phyloP scores from a whole-genome alignment of 208 protist genomes.

The Leishmania martiniquensis region DNA sequence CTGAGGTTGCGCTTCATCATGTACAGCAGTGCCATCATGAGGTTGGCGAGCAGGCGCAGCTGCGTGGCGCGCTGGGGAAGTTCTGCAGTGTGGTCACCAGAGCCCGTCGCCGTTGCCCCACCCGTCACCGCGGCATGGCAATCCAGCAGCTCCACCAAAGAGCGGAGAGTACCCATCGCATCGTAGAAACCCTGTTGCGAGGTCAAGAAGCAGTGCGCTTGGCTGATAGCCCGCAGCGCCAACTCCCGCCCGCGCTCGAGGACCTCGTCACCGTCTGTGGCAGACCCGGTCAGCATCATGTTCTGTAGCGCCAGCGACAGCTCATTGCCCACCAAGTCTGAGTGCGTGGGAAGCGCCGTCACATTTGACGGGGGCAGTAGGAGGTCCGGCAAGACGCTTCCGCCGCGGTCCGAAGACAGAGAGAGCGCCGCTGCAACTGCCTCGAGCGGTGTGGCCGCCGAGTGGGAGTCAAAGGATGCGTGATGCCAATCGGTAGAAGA shows the following conservation, averaged over 20 bases:
- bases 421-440: not conserved
- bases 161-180: conserved; percentile 42
- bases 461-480: not conserved
- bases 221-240: conserved; percentile 25
- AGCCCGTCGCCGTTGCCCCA: conserved; percentile 12
- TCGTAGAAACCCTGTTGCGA: conserved; percentile 48
- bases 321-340: conserved; percentile 25
- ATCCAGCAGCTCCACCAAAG: conserved; percentile 42
- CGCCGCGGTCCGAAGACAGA: not conserved
- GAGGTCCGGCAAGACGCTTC: not conserved
- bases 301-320: conserved; percentile 28
- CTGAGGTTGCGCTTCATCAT: conserved; percentile 35
- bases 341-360: not conserved
- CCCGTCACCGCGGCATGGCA: conserved; percentile 27
- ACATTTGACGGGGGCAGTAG: conserved; percentile 21
- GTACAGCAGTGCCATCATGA: conserved; percentile 49
- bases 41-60: conserved; percentile 50
- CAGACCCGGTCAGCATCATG: conserved; percentile 15
- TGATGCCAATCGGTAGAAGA: not conserved
- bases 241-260: conserved; percentile 29
- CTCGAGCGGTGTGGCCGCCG: not conserved
- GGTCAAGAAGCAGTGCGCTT: conserved; percentile 29
- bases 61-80: conserved; percentile 38
- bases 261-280: conserved; percentile 35
- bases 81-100: conserved; percentile 24